These are phyloP conservation scores for Lichtheimia hyalospora DNA, from an alignment of 371 early-diverging fungal species.

Conservation along the genomic window DNA sequence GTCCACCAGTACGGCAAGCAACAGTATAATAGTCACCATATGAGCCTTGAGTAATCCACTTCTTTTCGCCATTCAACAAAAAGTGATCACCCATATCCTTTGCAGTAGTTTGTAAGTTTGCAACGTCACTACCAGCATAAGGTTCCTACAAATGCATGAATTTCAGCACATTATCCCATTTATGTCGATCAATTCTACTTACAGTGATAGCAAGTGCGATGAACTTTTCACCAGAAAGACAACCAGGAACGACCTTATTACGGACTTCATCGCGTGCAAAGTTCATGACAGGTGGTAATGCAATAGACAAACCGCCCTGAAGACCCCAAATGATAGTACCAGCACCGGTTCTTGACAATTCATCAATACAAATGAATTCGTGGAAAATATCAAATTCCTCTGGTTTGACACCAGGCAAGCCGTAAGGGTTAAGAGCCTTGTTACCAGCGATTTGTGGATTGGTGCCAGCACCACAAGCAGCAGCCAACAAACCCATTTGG, in stretches of 20 bases:
- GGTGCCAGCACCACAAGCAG: conserved; percentile 59
- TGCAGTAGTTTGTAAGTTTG: conserved; percentile 72
- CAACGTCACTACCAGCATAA: conserved; percentile 79
- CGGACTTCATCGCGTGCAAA: conserved; percentile 73
- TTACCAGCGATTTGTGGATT: conserved; percentile 20
- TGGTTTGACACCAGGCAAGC: conserved; percentile 44
- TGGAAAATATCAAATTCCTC: conserved; percentile 80
- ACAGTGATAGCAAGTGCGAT: conserved; percentile 77
- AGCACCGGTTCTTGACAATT: conserved; percentile 80
- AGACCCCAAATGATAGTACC: conserved; percentile 87
- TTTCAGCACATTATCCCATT: too few species aligned
- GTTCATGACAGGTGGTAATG: conserved; percentile 78
- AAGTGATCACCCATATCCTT: conserved; percentile 72
- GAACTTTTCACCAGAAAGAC: conserved; percentile 72
- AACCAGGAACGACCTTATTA: conserved; percentile 67
- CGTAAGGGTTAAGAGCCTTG: conserved; percentile 19
- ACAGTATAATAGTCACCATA: conserved; percentile 75
- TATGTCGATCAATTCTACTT: too few species aligned
- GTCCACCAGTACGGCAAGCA: conserved; percentile 77
- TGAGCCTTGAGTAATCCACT: conserved; percentile 87
- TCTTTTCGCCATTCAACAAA: conserved; percentile 86
- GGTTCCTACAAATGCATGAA: conserved; percentile 53
- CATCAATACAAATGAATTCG: conserved; percentile 78
- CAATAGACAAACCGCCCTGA: conserved; percentile 65
- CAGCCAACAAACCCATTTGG: conserved; percentile 65